These are phyloP conservation scores for Baeospora myosura DNA, from an alignment of 1,284 basidiomycete species.

Conservation along the genomic window DNA sequence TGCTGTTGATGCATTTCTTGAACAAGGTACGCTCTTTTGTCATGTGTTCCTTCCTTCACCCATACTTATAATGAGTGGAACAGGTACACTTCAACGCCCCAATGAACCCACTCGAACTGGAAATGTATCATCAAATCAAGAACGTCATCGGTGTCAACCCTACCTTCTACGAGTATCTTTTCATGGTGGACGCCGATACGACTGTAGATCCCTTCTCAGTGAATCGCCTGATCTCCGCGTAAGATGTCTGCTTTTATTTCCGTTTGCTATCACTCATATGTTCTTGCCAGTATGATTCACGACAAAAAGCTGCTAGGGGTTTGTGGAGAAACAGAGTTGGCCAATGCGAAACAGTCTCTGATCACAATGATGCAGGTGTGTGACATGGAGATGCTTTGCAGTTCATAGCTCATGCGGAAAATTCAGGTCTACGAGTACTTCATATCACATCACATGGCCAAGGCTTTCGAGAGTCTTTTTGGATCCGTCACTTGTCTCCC, in stretches of 20 bases:
- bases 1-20: constrained; percentile 94
- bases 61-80: constrained; percentile 6
- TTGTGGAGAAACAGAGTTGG: constrained; percentile 87
- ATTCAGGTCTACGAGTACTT: constrained; percentile 91
- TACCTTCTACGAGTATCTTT: constrained; percentile 94
- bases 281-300: constrained; percentile 64
- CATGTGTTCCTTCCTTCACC: not conserved
- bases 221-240: constrained; percentile 89
- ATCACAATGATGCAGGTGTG: constrained; percentile 96
- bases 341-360: constrained; percentile 88
- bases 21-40: constrained; percentile 64
- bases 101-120: constrained; percentile 95
- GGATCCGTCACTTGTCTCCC: constrained; percentile 98
- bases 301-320: constrained; percentile 92
- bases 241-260: constrained; percentile 25
- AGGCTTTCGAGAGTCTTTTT: constrained; percentile 95
- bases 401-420: not conserved
- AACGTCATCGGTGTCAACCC: constrained; percentile 99
- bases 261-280: constrained; percentile 10
- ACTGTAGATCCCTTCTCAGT: constrained; percentile 81
- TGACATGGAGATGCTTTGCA: constrained; percentile 13
- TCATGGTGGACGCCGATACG: constrained; percentile 98
- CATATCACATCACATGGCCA: constrained; percentile 95
- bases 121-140: constrained; percentile 99
- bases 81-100: constrained; percentile 94